These are phyloP conservation scores for Balakata baccata DNA, from an alignment of 345 rosid genomes.

Conservation along the genomic window DNA sequence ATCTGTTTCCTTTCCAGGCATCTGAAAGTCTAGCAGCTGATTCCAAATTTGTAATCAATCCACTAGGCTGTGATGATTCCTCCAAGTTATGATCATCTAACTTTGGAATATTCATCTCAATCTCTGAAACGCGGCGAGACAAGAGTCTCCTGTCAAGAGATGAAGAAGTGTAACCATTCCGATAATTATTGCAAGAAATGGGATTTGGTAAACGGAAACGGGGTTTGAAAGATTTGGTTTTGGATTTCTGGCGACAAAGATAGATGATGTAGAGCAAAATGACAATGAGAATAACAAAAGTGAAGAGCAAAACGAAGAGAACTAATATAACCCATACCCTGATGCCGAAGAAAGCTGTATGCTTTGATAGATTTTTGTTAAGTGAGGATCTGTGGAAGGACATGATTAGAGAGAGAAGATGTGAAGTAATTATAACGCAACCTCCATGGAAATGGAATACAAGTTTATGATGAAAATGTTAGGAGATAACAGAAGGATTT, in stretches of 20 bases:
- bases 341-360: constrained; percentile 48
- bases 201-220: constrained; percentile 34
- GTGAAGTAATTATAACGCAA: not conserved
- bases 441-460: not conserved
- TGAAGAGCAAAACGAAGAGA: constrained; percentile 21
- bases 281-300: constrained; percentile 21
- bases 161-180: constrained; percentile 16
- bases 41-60: constrained; percentile 15
- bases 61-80: constrained; percentile 23
- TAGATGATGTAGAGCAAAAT: constrained; percentile 33
- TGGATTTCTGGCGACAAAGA: constrained; percentile 25
- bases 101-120: constrained; percentile 34
- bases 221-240: constrained; percentile 23
- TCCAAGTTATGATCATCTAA: constrained; percentile 20
- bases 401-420: constrained; percentile 19
- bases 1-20: constrained; percentile 27
- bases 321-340: constrained; percentile 50
- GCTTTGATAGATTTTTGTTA: constrained; percentile 32
- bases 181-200: constrained; percentile 14
- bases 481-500: constrained; percentile 3
- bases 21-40: constrained; percentile 10
- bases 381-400: constrained; percentile 23
- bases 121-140: constrained; percentile 24
- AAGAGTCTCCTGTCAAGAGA: constrained; percentile 38
- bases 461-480: not conserved